These are phyloP conservation scores for Aciculosporium take DNA, from an alignment of 2,329 filamentous ascomycete species.

Conservation along the genomic window DNA sequence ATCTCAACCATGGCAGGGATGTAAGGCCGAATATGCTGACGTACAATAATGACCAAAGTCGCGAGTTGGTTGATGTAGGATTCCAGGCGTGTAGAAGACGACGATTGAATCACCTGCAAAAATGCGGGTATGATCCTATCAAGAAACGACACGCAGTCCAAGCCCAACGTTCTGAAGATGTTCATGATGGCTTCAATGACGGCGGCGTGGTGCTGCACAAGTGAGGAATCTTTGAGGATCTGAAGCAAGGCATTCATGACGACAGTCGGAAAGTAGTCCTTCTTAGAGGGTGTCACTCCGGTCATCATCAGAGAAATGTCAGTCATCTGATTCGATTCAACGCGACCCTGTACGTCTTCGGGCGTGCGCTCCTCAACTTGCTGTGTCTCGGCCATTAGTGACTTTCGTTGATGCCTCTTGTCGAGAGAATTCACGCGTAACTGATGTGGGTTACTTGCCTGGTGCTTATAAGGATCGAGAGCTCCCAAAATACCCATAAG, in stretches of 20 bases:
- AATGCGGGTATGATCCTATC: slow-evolving; percentile 92
- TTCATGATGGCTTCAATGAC: slow-evolving; percentile 98
- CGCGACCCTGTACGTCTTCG: slow-evolving; percentile 58
- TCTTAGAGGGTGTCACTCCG: slow-evolving; percentile 86
- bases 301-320: slow-evolving; percentile 98
- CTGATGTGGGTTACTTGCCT: slow-evolving; percentile 29
- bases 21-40: slow-evolving; percentile 89
- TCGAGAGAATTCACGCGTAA: not conserved
- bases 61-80: slow-evolving; percentile 97
- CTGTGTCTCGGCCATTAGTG: slow-evolving; percentile 10
- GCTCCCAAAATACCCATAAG: slow-evolving; percentile 91
- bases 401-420: not conserved
- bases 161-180: slow-evolving; percentile 88
- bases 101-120: slow-evolving; percentile 72
- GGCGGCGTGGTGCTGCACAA: slow-evolving; percentile 79
- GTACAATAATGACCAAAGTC: slow-evolving; percentile 83
- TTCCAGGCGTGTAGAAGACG: slow-evolving; percentile 64
- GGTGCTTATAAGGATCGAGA: slow-evolving; percentile 89
- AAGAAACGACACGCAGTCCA: slow-evolving; percentile 93
- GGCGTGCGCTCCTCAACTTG: slow-evolving; percentile 83
- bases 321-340: slow-evolving; percentile 54
- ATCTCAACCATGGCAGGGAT: slow-evolving; percentile 75
- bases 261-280: slow-evolving; percentile 96
- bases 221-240: slow-evolving; percentile 79
- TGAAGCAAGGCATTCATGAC: slow-evolving; percentile 92